Evolutionary conservation across 108 stramenopile genomes (phyloP).

Genomic region (Ochromonas danica): DNA sequence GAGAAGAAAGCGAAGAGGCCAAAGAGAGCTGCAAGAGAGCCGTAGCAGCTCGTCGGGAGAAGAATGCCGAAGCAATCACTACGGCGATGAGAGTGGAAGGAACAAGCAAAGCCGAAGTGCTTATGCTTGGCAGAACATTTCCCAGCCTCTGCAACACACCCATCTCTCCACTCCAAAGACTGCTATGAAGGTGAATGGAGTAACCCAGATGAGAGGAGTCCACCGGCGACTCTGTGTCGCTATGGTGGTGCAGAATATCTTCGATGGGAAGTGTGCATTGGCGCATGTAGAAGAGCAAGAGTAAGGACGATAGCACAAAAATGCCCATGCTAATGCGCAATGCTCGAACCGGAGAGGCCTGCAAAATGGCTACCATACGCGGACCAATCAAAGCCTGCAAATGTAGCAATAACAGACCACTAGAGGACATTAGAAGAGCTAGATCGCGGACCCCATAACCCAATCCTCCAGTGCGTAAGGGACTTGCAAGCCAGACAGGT

Average conservation of each 20-base stretch:
- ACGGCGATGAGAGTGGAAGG: not conserved
- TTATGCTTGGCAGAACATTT: too few relatives aligned
- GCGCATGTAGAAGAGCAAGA: not conserved
- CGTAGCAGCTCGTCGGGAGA: not conserved
- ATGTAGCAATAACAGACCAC: not conserved
- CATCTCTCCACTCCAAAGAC: not conserved
- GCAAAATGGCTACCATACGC: not conserved
- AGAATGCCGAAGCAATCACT: not conserved
- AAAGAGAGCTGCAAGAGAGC: not conserved
- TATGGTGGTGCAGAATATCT: not conserved
- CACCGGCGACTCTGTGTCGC: not conserved
- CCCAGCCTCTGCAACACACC: not conserved
- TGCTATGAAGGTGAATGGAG: not conserved
- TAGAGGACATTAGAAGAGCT: not conserved
- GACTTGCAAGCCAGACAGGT: not conserved
- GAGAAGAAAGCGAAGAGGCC: not conserved
- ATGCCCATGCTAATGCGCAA: not conserved
- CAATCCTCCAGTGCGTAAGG: not conserved
- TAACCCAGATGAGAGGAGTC: not conserved
- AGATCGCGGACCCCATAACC: not conserved
- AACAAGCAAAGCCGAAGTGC: not conserved
- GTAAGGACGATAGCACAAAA: not conserved
- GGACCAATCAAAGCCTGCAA: not conserved
- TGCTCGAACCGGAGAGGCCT: conserved; percentile 11
- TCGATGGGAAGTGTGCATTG: not conserved